These are phyloP conservation scores for Echites panduratus DNA, from an alignment of 257 asterid species.

Conservation along the genomic window DNA sequence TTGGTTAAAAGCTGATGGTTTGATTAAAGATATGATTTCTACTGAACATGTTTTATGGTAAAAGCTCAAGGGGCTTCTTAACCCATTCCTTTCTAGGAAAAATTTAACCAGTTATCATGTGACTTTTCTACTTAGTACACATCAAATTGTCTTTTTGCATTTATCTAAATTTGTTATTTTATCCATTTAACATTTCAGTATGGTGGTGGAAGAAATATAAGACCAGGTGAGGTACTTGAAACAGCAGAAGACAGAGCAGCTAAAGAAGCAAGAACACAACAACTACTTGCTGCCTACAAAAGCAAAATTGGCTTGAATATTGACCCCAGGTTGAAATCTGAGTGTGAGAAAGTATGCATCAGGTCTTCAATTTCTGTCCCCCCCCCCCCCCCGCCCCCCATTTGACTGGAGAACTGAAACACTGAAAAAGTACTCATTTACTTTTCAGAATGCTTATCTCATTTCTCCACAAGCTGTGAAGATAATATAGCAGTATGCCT, in stretches of 20 bases:
- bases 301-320: constrained; percentile 55
- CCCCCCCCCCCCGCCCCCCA: too few relatives aligned
- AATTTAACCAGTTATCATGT: not conserved
- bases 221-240: constrained; percentile 86
- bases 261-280: constrained; percentile 63
- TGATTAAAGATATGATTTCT: not conserved
- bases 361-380: too few relatives aligned
- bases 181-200: constrained; percentile 35
- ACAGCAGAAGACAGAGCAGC: constrained; percentile 67
- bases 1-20: not conserved
- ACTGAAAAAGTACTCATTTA: too few relatives aligned
- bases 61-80: not conserved
- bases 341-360: constrained; percentile 60
- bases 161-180: not conserved
- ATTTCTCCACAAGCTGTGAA: too few relatives aligned
- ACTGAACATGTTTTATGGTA: not conserved
- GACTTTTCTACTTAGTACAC: not conserved
- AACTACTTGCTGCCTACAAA: constrained; percentile 69
- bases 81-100: not conserved
- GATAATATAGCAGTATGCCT: too few relatives aligned
- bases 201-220: constrained; percentile 87
- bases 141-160: constrained; percentile 11
- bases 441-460: too few relatives aligned
- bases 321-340: constrained; percentile 65
- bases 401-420: too few relatives aligned